Percentiles rank a stretch among this genome's conserved stretches.
phyloP scores from a whole-genome alignment of 257 asterid species.

The Solanum habrochaites region DNA sequence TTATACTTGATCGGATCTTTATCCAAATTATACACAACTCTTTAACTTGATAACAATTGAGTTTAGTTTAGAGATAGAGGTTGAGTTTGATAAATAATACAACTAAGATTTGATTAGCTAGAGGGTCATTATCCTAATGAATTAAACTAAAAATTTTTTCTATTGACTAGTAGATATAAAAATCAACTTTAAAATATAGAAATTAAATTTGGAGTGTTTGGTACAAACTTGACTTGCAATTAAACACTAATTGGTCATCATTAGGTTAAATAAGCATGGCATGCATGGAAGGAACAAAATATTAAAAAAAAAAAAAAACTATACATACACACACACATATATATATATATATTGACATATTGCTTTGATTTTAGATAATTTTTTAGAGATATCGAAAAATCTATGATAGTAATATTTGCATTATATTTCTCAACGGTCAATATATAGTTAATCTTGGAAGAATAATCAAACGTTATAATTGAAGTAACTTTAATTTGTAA shows the following conservation, averaged over 20 bases:
- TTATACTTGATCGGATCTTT: too few relatives aligned
- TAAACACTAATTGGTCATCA: background rate
- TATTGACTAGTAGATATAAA: background rate
- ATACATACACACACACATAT: too few relatives aligned
- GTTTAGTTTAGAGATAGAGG: background rate
- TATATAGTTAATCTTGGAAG: background rate
- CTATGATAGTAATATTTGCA: background rate
- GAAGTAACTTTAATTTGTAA: background rate
- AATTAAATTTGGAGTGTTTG: background rate
- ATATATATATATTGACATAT: too few relatives aligned
- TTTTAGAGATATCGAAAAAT: background rate
- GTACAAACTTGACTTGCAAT: background rate
- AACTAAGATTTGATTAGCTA: background rate
- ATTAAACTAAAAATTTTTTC: background rate
- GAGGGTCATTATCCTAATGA: background rate
- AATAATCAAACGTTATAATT: background rate
- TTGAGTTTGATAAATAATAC: background rate
- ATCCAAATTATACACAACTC: background rate
- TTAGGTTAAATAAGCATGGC: background rate
- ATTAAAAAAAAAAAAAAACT: too few relatives aligned
- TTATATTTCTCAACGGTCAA: background rate
- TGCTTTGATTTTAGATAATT: background rate
- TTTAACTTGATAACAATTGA: background rate
- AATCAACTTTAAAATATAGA: background rate
- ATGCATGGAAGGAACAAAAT: too few relatives aligned